Evolutionary conservation across 106 monocot species (phyloP), one percentile per base, ranked within the genome.

Genomic region (Platanthera zijinensis): DNA sequence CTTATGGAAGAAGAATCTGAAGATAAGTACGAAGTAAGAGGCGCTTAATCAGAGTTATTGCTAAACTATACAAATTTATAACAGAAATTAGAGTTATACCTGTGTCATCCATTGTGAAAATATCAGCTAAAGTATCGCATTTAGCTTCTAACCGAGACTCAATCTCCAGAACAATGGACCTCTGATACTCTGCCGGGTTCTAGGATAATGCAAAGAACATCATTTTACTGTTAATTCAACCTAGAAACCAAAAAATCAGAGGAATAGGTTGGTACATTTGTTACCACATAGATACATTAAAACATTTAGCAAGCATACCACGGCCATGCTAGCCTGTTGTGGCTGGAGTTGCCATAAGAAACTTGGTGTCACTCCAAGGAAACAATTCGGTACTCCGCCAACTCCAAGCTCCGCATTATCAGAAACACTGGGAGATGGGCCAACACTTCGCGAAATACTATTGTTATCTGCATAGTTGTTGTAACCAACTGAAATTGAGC

Each of bases 371-470:
- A 99, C 75, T 77, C 99, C 99, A 75, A 99, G 93, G 84, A 99
- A 99, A 63, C 88, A 82, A 83, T 94, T 84, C 69, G 92, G 90
- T 9, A 94, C 94, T 19, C 99, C 99, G 62, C 94, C 94, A 83
- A 99, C 89, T 61, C 90, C 94, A 82, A 88, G 86, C 61, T 99
- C 99, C 63, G 50, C 78, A 32, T 18, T 14, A 78, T 88, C 89
- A 69, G 83, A 80, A 80, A 18, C 77, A 79, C 57, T 76, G 51
- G 76, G 67, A 76, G 75, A 75, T 78, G 72, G 56, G 75, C 79
- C 17, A 64, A 64, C 56, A 75, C 57, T 80, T 51, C 77, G 64
- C 62, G 79, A 39, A 78, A 71, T 73, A 39, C 59, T 73, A 57
- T 74, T 86, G 78, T 78, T 87, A 81, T 74, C 86, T 78, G 81